Percentiles rank a stretch among this genome's conserved stretches.
These are phyloP conservation scores for Cynara cardunculus DNA, from an alignment of 129 eudicot genomes.

Conservation along the genomic window DNA sequence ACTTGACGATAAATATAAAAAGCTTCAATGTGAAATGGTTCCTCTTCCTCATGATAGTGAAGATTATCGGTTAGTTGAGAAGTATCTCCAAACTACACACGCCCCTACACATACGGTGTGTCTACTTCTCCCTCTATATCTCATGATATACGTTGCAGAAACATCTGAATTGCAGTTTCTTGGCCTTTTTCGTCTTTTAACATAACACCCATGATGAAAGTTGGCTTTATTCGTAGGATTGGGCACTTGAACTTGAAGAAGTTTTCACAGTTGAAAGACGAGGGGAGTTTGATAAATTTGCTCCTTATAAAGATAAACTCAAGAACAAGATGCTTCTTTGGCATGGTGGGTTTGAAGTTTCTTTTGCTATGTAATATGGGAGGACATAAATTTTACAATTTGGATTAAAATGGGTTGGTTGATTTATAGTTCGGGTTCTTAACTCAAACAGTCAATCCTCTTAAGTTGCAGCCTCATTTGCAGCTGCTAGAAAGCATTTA, in stretches of 20 bases:
- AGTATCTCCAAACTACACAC: constrained; percentile 91
- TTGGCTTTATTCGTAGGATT: constrained; percentile 47
- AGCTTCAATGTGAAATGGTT: constrained; percentile 75
- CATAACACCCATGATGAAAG: background rate
- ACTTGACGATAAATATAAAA: constrained; percentile 84
- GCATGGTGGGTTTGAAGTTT: constrained; percentile 67
- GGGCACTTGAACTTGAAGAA: constrained; percentile 96
- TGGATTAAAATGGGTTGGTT: too few relatives aligned
- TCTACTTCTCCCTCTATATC: background rate
- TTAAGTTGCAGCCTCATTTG: background rate
- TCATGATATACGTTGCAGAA: background rate
- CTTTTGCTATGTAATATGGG: too few relatives aligned
- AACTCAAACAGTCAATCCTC: too few relatives aligned
- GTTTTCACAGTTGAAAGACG: constrained; percentile 82
- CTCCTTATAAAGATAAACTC: constrained; percentile 71
- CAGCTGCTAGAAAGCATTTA: background rate
- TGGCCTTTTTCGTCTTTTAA: constrained; percentile 10
- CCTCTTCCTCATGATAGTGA: constrained; percentile 87
- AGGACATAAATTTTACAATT: too few relatives aligned
- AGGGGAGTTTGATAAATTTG: constrained; percentile 85
- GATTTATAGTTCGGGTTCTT: too few relatives aligned
- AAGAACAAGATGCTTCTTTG: constrained; percentile 97
- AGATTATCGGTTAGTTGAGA: constrained; percentile 72
- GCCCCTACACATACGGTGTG: constrained; percentile 94
- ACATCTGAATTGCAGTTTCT: background rate